A percentile compares a stretch with the other conserved stretches of the same genome.
Conservation (phyloP, 345 rosid genomes). For the Kernera saxatilis region DNA sequence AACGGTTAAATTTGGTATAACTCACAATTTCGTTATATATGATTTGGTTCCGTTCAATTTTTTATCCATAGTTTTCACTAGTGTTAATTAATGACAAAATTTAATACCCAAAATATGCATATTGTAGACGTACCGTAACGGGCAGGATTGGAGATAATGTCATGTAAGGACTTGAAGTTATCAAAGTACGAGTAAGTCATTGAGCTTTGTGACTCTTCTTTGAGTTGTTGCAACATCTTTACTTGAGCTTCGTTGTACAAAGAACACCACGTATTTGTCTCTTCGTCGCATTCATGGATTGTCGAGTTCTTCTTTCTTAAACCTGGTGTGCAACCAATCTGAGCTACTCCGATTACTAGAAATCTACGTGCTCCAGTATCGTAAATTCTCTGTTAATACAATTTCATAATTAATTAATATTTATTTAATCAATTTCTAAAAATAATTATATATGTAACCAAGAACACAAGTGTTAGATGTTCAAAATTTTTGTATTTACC, state of each 20-base stretch:
- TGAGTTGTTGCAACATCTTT: slow-evolving; percentile 37
- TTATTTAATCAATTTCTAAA: neutral
- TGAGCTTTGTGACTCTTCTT: slow-evolving; percentile 34
- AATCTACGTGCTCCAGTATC: slow-evolving; percentile 47
- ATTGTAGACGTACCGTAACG: slow-evolving; percentile 34
- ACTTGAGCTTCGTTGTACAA: slow-evolving; percentile 42
- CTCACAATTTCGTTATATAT: neutral
- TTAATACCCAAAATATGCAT: neutral
- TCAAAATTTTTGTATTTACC: slow-evolving; percentile 36
- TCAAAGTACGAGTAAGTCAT: slow-evolving; percentile 53
- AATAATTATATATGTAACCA: neutral
- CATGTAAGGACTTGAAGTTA: slow-evolving; percentile 34
- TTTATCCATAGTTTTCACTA: neutral
- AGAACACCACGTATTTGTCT: slow-evolving; percentile 34
- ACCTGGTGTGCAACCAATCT: slow-evolving; percentile 56
- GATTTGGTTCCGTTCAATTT: neutral
- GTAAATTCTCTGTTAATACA: slow-evolving; percentile 36
- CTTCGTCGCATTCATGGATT: slow-evolving; percentile 39
- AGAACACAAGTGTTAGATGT: neutral
- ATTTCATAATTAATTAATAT: neutral
- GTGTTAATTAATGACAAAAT: neutral
- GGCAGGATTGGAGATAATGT: slow-evolving; percentile 45
- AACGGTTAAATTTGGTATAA: neutral
- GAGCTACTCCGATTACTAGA: slow-evolving; percentile 40
- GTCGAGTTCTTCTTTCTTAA: slow-evolving; percentile 36